Percentiles rank a stretch among this genome's conserved stretches.
These are phyloP conservation scores for cucumber (Cucumis sativus) DNA, from an alignment of 306 rosid genomes.

Conservation along the genomic window DNA sequence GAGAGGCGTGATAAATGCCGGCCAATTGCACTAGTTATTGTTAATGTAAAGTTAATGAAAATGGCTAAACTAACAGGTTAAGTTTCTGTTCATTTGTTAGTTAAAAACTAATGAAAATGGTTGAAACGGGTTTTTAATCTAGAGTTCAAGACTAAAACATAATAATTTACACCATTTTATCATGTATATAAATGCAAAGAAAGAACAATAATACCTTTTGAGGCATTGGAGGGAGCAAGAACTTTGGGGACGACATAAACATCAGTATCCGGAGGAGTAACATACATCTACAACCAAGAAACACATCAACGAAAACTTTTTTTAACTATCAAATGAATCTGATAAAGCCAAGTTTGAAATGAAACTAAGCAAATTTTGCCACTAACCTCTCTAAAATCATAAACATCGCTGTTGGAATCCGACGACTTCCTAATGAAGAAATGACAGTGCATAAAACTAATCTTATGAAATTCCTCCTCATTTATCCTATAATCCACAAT, in stretches of 20 bases:
- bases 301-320: not conserved
- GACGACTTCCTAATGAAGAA: slow-evolving; percentile 85
- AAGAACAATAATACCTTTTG: slow-evolving; percentile 37
- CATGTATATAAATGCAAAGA: not conserved
- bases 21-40: no score
- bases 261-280: slow-evolving; percentile 96
- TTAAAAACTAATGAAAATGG: not conserved
- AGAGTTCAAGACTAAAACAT: not conserved
- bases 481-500: slow-evolving; percentile 75
- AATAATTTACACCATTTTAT: not conserved
- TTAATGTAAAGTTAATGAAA: no score
- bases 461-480: slow-evolving; percentile 86
- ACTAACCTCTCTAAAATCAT: slow-evolving; percentile 81
- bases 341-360: not conserved
- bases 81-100: not conserved
- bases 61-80: not conserved
- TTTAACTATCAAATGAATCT: not conserved
- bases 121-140: not conserved
- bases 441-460: slow-evolving; percentile 63
- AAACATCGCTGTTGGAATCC: slow-evolving; percentile 75
- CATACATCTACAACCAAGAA: slow-evolving; percentile 55
- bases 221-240: slow-evolving; percentile 95
- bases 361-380: not conserved
- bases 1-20: no score
- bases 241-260: slow-evolving; percentile 78